Evolutionary conservation across 2,329 filamentous ascomycete genomes (phyloP).

Genomic region (Corinectria fuckeliana): DNA sequence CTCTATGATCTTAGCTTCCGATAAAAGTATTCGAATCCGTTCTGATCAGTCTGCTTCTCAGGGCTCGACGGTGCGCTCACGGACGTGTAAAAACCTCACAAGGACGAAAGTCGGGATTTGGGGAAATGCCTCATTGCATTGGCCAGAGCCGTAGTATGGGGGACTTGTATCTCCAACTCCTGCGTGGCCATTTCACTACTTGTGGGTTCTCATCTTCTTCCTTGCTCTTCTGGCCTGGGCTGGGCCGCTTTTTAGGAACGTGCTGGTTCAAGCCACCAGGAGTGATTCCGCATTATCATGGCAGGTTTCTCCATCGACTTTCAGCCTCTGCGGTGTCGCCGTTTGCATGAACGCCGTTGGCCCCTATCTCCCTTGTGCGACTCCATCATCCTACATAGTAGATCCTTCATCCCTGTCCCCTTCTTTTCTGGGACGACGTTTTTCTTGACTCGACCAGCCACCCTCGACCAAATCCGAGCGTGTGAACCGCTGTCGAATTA

Average conservation of each 20-base stretch:
- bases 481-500: neutral
- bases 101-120: slow-evolving; percentile 21
- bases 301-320: neutral
- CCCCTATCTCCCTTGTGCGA: slow-evolving; percentile 14
- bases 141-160: slow-evolving; percentile 11
- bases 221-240: too few species aligned
- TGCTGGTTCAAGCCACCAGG: slow-evolving; percentile 5
- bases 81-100: slow-evolving; percentile 16
- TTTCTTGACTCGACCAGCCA: slow-evolving; percentile 10
- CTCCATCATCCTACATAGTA: slow-evolving; percentile 1
- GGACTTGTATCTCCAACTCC: neutral
- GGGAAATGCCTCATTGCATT: slow-evolving; percentile 33
- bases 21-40: too few species aligned
- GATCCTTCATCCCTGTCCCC: neutral
- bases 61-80: slow-evolving; percentile 3
- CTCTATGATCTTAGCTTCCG: neutral
- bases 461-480: neutral
- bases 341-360: slow-evolving; percentile 14
- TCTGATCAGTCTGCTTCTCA: slow-evolving; percentile 2
- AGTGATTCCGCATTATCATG: slow-evolving; percentile 8
- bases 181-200: neutral
- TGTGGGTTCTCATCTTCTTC: neutral
- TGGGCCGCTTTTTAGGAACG: slow-evolving; percentile 2
- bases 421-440: neutral
- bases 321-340: neutral